These are phyloP conservation scores for Bretschneidera sinensis DNA, from an alignment of 345 rosid genomes.

Conservation along the genomic window DNA sequence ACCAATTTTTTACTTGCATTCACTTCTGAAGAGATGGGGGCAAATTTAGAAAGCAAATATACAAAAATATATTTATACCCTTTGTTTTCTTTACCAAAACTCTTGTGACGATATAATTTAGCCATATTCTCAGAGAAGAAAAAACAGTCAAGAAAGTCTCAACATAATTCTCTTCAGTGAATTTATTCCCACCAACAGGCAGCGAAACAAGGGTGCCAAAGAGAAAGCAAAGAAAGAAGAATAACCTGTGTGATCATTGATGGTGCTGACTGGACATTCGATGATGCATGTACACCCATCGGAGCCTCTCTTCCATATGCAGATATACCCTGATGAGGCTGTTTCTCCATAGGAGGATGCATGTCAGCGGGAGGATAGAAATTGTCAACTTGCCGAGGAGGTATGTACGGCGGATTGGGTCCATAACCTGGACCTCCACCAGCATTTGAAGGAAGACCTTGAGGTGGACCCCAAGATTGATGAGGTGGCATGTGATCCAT, in stretches of 20 bases:
- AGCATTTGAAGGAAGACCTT: slow-evolving; percentile 63
- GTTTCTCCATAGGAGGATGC: slow-evolving; percentile 87
- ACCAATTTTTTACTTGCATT: background rate
- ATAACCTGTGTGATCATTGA: slow-evolving; percentile 94
- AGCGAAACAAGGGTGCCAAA: background rate
- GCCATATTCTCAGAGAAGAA: background rate
- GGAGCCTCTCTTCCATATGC: slow-evolving; percentile 95
- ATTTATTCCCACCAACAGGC: background rate
- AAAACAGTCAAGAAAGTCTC: background rate
- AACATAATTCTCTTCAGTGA: background rate
- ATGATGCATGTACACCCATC: slow-evolving; percentile 58
- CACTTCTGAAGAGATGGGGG: background rate
- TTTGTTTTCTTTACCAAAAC: too few relatives aligned
- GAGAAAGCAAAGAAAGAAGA: background rate
- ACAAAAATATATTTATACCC: too few relatives aligned
- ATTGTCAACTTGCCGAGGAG: slow-evolving; percentile 70
- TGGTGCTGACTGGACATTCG: slow-evolving; percentile 61
- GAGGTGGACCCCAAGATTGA: slow-evolving; percentile 94
- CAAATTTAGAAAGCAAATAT: too few relatives aligned
- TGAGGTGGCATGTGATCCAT: slow-evolving; percentile 89
- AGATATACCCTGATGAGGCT: slow-evolving; percentile 94
- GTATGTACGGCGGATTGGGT: slow-evolving; percentile 70
- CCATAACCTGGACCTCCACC: slow-evolving; percentile 73
- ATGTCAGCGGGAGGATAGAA: slow-evolving; percentile 80
- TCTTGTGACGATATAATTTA: too few relatives aligned